phyloP scores from a whole-genome alignment of 2,329 filamentous ascomycete genomes.

The Pseudogymnoascus sp. region DNA sequence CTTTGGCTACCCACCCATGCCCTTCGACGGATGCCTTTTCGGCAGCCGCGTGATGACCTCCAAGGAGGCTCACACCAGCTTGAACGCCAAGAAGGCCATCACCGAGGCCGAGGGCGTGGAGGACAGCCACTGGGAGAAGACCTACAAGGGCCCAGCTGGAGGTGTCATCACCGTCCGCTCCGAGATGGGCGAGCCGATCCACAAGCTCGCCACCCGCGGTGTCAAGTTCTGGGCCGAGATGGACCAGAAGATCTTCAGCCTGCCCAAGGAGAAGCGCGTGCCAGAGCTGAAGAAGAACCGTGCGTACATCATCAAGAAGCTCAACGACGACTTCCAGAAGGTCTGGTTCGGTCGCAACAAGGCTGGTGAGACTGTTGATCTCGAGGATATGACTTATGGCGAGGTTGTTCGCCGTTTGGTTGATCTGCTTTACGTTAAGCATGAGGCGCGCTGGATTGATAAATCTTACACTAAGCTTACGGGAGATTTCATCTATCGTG shows the following conservation, averaged over 20 bases:
- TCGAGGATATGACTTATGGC: conserved; percentile 93
- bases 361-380: conserved; percentile 71
- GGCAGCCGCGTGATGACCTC: conserved; percentile 93
- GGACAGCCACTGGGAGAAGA: conserved; percentile 83
- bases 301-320: conserved; percentile 87
- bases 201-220: conserved; percentile 95
- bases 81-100: conserved; percentile 83
- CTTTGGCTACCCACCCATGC: conserved; percentile 86
- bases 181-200: conserved; percentile 99
- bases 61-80: conserved; percentile 84
- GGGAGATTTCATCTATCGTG: conserved; percentile 90
- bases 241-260: conserved; percentile 95
- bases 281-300: conserved; percentile 82
- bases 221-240: conserved; percentile 97
- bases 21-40: conserved; percentile 85
- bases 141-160: conserved; percentile 83
- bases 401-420: conserved; percentile 84
- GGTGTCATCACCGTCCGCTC: conserved; percentile 95
- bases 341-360: conserved; percentile 91
- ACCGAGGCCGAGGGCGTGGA: conserved; percentile 77
- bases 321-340: conserved; percentile 95
- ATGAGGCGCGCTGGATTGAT: conserved; percentile 89
- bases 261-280: conserved; percentile 91
- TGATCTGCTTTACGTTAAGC: conserved; percentile 84
- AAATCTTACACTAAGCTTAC: conserved; percentile 74